Conservation (phyloP, 768 basidiomycete genomes). For the Boletus tomentosulus region DNA sequence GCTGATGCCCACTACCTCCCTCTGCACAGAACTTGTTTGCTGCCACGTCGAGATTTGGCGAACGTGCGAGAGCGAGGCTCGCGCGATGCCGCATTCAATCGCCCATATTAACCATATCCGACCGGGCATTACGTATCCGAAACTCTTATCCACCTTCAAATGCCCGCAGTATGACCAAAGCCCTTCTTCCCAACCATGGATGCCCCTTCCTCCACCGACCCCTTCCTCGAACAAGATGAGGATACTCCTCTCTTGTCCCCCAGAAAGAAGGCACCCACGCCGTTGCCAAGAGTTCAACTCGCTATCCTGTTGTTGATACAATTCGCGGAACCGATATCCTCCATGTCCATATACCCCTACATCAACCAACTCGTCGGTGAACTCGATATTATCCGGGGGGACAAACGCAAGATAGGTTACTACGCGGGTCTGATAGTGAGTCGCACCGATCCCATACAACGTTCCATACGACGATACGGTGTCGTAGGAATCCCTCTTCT, state of each 20-base stretch:
- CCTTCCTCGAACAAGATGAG: constrained; percentile 11
- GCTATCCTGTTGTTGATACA: constrained; percentile 34
- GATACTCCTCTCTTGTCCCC: constrained; percentile 6
- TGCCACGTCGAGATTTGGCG: neutral
- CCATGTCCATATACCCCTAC: constrained; percentile 44
- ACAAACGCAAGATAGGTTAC: constrained; percentile 42
- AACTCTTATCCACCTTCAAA: neutral
- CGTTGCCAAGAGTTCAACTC: constrained; percentile 38
- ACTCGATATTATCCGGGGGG: constrained; percentile 23
- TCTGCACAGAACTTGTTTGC: neutral
- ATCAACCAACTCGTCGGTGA: constrained; percentile 40
- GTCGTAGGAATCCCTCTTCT: constrained; percentile 69
- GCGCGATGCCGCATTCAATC: neutral
- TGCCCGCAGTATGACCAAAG: neutral
- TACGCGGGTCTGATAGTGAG: constrained; percentile 67
- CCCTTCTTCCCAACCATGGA: neutral
- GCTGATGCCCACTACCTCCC: neutral
- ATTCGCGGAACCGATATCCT: constrained; percentile 34
- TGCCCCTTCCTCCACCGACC: neutral
- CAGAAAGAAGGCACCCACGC: constrained; percentile 17
- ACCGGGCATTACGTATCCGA: neutral
- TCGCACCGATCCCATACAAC: neutral
- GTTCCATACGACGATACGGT: neutral
- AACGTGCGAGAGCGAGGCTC: neutral
- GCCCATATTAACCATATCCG: neutral